Base-by-base conservation (phyloP, 352 stramenopile species). In the Albugo candida region DNA sequence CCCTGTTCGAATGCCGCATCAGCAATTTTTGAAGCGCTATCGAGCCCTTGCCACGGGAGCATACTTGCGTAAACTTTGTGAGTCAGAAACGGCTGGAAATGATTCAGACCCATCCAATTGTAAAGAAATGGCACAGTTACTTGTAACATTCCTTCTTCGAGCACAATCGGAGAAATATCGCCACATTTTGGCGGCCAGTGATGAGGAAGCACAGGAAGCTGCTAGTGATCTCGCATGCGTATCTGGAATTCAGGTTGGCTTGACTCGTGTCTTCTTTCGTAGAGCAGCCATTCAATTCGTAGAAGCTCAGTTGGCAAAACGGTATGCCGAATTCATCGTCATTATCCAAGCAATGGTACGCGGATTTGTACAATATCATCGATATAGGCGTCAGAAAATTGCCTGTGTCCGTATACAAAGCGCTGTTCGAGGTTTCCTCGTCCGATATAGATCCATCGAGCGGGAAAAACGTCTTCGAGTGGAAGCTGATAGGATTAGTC, bases 1-100 rank as follows among this genome's bases (percentile, higher is more conserved):
- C 61, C 94, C 95, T 21, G 93, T 99, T 48, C 92, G 96, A 52
- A 79, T 98, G 18, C 70, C 67, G 34, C 94, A 98, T 60, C 58
- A 85, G 49, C 71, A 91, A 51, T 98, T 98, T 48, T 61, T 89
- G 34, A 81, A 88, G 58, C 93, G 76, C 10, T 85, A 94, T 51
- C 75, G 79, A 14, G 70, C 81, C n/a, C 59, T 94, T 0, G 70
- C 62, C 2, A 83, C 83, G 18, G 64, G 64, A 31, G 48, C 63
- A 19, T 77, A 83, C 39, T 54, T 87, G 49, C 63, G 70, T 13
- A 61, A 65, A 5, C 68, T 91, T 21, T 72, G 74, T 13, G 71
- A 81, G 16, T 54, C 61, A 20, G 58, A 63, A 16, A 66, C 62
- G 11, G 51, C 62, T 1, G 64, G 77, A 58, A 67, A 73, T 11